Conservation (phyloP, 345 rosid genomes). For the Aquilaria sinensis region DNA sequence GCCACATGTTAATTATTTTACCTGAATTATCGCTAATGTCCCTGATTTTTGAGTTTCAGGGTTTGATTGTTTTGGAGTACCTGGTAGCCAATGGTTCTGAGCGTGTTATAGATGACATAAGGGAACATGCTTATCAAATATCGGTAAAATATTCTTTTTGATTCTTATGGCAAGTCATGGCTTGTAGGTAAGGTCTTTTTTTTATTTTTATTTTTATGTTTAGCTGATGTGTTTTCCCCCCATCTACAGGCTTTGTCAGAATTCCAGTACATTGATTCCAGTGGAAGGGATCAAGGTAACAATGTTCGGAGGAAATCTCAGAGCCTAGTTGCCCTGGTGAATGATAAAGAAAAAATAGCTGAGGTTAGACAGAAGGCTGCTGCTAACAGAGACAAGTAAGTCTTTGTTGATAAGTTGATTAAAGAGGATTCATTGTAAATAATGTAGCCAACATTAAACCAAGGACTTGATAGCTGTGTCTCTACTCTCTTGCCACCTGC, state of each 20-base stretch:
- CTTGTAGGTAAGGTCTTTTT: not conserved
- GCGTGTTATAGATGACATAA: constrained; percentile 81
- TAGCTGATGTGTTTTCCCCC: constrained; percentile 14
- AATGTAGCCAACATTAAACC: too few relatives aligned
- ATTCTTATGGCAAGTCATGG: constrained; percentile 3
- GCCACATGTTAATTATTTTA: too few relatives aligned
- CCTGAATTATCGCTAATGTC: not conserved
- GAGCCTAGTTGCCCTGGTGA: constrained; percentile 78
- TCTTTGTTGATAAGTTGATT: constrained; percentile 5
- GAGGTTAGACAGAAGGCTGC: constrained; percentile 97
- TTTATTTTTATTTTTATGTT: not conserved
- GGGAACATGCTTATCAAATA: constrained; percentile 86
- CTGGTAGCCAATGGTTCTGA: constrained; percentile 92
- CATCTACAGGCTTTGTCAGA: constrained; percentile 63
- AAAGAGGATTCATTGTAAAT: too few relatives aligned
- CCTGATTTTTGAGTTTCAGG: constrained; percentile 44
- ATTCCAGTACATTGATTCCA: constrained; percentile 91
- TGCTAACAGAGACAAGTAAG: constrained; percentile 89
- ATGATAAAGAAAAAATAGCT: constrained; percentile 85
- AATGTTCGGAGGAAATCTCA: constrained; percentile 97
- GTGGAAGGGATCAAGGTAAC: constrained; percentile 94
- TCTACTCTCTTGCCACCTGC: too few relatives aligned
- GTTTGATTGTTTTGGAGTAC: constrained; percentile 83
- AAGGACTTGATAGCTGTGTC: too few relatives aligned
- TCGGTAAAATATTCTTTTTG: constrained; percentile 40